Percentiles rank a stretch among this genome's conserved stretches.
Conservation (phyloP, 495 filamentous ascomycete species). For the Neohortaea acidophila region DNA sequence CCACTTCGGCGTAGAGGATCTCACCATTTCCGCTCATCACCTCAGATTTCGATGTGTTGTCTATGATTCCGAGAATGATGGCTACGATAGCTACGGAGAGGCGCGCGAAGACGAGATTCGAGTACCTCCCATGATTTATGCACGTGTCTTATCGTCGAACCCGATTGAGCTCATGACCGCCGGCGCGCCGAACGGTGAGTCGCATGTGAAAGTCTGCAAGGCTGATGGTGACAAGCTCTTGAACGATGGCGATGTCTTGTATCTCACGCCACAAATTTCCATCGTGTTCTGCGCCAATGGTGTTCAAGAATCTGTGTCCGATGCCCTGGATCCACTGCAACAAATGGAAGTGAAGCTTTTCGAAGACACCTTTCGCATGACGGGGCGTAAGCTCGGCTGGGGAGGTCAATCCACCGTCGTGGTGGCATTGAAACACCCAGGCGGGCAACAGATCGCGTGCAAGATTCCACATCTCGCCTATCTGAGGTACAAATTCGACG, state of each 20-base stretch:
- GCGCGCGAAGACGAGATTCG: slow-evolving; percentile 7
- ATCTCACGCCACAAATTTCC: slow-evolving; percentile 9
- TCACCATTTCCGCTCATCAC: slow-evolving; percentile 27
- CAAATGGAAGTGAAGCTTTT: slow-evolving; percentile 17
- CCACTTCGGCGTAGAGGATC: slow-evolving; percentile 13
- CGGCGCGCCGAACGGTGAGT: slow-evolving; percentile 3
- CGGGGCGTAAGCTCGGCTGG: slow-evolving; percentile 21
- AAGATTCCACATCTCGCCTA: slow-evolving; percentile 25
- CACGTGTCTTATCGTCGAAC: slow-evolving; percentile 28
- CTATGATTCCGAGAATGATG: too few relatives aligned
- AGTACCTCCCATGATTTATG: slow-evolving; percentile 29
- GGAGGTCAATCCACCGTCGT: slow-evolving; percentile 27
- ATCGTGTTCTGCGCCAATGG: slow-evolving; percentile 10
- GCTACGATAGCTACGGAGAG: too few relatives aligned
- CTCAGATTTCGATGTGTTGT: slow-evolving; percentile 27
- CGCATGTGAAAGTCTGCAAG: slow-evolving; percentile 8
- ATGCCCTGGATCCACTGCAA: slow-evolving; percentile 7
- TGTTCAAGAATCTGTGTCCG: slow-evolving; percentile 1
- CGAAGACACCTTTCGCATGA: slow-evolving; percentile 20
- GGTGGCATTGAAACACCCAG: slow-evolving; percentile 20
- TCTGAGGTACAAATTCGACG: not conserved
- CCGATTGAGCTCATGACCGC: slow-evolving; percentile 8
- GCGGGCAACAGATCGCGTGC: slow-evolving; percentile 28
- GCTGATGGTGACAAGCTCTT: slow-evolving; percentile 21
- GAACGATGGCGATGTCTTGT: slow-evolving; percentile 24